Conservation (phyloP, 352 stramenopile species). For the Globisporangium echinulatum region DNA sequence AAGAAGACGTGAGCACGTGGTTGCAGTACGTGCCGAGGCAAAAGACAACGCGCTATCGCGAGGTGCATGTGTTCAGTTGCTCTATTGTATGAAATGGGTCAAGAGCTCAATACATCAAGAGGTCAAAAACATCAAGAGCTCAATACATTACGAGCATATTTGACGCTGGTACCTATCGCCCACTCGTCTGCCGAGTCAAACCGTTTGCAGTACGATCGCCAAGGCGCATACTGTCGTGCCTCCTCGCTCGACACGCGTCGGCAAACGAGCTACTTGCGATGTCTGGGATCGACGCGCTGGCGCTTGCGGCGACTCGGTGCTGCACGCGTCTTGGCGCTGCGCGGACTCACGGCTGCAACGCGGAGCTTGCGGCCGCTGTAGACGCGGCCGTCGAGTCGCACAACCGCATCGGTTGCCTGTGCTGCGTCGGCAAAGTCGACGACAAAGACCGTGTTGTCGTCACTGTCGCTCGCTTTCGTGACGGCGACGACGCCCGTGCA, state of each 20-base stretch:
- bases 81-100: too few relatives aligned
- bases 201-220: background rate
- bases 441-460: constrained; percentile 27
- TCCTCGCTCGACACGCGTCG: too few relatives aligned
- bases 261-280: constrained; percentile 3
- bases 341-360: constrained; percentile 10
- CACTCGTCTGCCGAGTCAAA: too few relatives aligned
- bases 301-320: constrained; percentile 54
- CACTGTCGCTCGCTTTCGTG: constrained; percentile 29
- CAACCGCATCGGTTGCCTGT: constrained; percentile 30
- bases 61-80: too few relatives aligned
- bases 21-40: background rate
- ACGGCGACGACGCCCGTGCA: constrained; percentile 51
- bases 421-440: constrained; percentile 46
- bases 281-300: constrained; percentile 46
- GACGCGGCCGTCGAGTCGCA: constrained; percentile 41
- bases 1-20: background rate
- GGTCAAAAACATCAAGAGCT: too few relatives aligned
- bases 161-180: background rate
- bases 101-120: too few relatives aligned
- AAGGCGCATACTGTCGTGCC: too few relatives aligned
- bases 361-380: constrained; percentile 52
- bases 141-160: background rate
- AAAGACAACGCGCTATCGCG: background rate
- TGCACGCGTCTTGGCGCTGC: constrained; percentile 13